phyloP scores from a whole-genome alignment of 371 early-diverging fungal genomes.

The Rhizopus sp. region DNA sequence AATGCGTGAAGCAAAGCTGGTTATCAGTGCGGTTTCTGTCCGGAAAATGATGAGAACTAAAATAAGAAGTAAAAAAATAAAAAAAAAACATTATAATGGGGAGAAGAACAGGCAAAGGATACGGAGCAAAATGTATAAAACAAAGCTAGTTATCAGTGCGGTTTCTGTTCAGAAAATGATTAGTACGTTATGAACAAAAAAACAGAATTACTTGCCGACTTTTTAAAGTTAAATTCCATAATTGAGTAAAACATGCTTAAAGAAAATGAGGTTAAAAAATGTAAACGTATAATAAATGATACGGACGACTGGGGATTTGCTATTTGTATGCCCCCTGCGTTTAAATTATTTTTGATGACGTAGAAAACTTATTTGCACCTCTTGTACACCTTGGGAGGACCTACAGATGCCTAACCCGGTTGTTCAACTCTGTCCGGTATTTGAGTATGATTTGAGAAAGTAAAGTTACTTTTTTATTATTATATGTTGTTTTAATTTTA shows the following conservation, averaged over 20 bases:
- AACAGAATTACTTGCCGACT: constrained; percentile 11
- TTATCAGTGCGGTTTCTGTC: constrained; percentile 10
- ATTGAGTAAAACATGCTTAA: constrained; percentile 15
- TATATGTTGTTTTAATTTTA: too few species aligned
- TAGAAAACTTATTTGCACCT: too few species aligned
- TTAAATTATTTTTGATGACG: too few species aligned
- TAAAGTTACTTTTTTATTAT: too few species aligned
- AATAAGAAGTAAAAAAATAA: constrained; percentile 5
- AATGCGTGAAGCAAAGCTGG: constrained; percentile 7
- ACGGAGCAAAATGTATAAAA: constrained; percentile 11
- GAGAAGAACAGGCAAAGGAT: constrained; percentile 17
- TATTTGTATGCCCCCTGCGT: constrained; percentile 12
- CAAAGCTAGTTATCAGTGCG: constrained; percentile 15
- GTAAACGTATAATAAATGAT: too few species aligned
- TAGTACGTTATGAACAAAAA: constrained; percentile 15
- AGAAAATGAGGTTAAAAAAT: constrained; percentile 14
- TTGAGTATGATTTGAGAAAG: too few species aligned
- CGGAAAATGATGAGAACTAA: constrained; percentile 6
- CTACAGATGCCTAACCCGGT: constrained; percentile 33
- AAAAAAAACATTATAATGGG: constrained; percentile 13
- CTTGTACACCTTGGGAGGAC: constrained; percentile 26
- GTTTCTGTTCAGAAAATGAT: too few species aligned
- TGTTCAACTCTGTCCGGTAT: too few species aligned
- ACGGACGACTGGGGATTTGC: constrained; percentile 14
- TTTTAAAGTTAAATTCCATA: constrained; percentile 13